Evolutionary conservation across 305 asterid genomes (phyloP), one percentile per base, ranked within the genome.

Genomic region (Striga hermonthica): DNA sequence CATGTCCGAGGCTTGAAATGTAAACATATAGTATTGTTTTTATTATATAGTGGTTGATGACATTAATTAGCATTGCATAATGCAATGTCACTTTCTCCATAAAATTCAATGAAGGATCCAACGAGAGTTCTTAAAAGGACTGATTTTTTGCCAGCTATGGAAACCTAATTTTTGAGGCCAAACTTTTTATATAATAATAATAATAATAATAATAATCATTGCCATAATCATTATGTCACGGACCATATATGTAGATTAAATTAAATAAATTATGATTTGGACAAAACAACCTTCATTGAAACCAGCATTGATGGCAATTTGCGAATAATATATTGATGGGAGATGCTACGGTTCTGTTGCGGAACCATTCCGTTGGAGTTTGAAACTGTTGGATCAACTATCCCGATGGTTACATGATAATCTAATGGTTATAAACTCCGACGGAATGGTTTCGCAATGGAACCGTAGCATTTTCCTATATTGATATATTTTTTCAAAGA

Each of bases 261-360:
- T 77, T 78, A 43, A 74, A 81, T 40, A 83, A 75, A 54, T 82
- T 88, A 71, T 45, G 81, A 48, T 47, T 72, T 0, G 84, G 95
- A 22, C 91, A 86, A 0, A 79, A 22, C 31, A 22, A 22, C 31
- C 1, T 22, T 22, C 31, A 22, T 22, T 22, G 31, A 22, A 22
- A 22, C 31, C 31, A 22, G 31, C n/a, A n/a, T n/a, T n/a, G n/a
- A n/a, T n/a, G n/a, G n/a, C n/a, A n/a, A n/a, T n/a, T n/a, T n/a
- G n/a, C n/a, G n/a, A n/a, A n/a, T n/a, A n/a, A n/a, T n/a, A n/a
- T n/a, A n/a, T n/a, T n/a, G n/a, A n/a, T n/a, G n/a, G n/a, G n/a
- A n/a, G n/a, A n/a, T n/a, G n/a, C n/a, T n/a, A n/a, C n/a, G n/a
- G n/a, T n/a, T n/a, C n/a, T n/a, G n/a, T n/a, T n/a, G n/a, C n/a